Evolutionary conservation across 306 rosid species (phyloP), one percentile per base, ranked within the genome.

Genomic region (Echinosophora koreensis): DNA sequence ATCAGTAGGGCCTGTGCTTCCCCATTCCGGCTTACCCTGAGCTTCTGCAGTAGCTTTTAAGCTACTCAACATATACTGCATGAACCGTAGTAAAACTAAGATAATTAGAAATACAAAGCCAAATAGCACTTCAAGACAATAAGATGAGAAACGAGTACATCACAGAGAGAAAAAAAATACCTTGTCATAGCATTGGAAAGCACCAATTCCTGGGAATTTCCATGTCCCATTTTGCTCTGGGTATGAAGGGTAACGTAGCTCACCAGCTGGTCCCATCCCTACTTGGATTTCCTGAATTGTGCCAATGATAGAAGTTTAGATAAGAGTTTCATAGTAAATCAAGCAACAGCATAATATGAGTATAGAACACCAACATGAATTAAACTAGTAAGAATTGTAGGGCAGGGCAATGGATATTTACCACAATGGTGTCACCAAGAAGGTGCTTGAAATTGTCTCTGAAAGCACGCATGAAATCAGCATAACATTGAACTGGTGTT

Each of bases 191-290:
- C 96, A 96, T 81, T 96, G 99, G 77, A 96, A 96, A 76, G 96
- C 97, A 55, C 98, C 98, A 69, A 95, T 95, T 61, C 99, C 99
- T 1, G 99, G 99, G 77, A 92, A 96, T 14, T 46, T 79, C 99
- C 99, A 96, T 38, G 86, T 89, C n/a, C 97, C 99, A 63, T 92
- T 69, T 80, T 86, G 88, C 85, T 96, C 98, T 3, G 99, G 99
- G 82, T 96, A 96, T 4, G 99, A 92, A 44, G 99, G 99, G 49
- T 96, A 96, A 28, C 99, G 97, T 17, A 96, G 87, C 82, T 96
- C 99, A 50, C 99, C 99, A 0, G 98, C 97, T n/a, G 99, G 99
- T 60, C 99, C 99, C 99, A 96, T 96, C 11, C 99, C 99, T 63
- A 89, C 98, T 92, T 96, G 99, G 47, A 96, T 92, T 92, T 96